Evolutionary conservation across 2,329 filamentous ascomycete species (phyloP).

Genomic region (Fusarium chlamydosporum): DNA sequence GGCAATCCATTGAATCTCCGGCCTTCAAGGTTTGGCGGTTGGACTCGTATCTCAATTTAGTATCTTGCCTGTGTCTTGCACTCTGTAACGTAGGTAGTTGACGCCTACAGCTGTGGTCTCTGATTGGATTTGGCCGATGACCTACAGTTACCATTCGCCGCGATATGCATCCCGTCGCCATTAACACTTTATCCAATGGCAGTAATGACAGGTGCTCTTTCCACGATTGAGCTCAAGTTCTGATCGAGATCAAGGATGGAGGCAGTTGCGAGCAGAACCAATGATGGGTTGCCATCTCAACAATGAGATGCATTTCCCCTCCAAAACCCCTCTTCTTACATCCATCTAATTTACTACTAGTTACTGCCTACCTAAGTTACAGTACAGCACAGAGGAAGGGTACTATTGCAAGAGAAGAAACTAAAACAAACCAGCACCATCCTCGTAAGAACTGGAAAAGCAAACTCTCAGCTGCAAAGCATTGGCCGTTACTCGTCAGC

Average conservation of each 20-base stretch:
- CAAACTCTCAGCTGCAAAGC: conserved; percentile 22
- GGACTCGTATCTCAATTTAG: conserved; percentile 26
- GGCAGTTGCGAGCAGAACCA: conserved; percentile 28
- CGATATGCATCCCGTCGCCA: conserved; percentile 3
- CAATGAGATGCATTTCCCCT: conserved; percentile 11
- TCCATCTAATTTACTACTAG: conserved; percentile 14
- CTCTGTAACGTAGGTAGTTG: conserved; percentile 7
- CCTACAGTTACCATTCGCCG: conserved; percentile 11
- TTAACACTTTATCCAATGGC: conserved; percentile 19
- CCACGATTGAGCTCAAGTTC: conserved; percentile 13
- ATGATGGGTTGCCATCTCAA: conserved; percentile 21
- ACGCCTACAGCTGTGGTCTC: background rate
- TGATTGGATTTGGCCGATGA: conserved; percentile 17
- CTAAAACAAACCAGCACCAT: conserved; percentile 19
- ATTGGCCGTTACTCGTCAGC: conserved; percentile 42
- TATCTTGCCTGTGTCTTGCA: background rate
- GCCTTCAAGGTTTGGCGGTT: background rate
- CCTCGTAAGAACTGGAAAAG: conserved; percentile 29
- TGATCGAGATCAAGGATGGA: conserved; percentile 33
- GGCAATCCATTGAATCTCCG: conserved; percentile 1
- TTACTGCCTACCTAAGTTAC: background rate
- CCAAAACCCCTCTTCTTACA: conserved; percentile 16
- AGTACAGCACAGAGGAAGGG: no score
- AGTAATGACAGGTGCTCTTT: conserved; percentile 4
- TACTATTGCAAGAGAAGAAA: conserved; percentile 7